Percentiles rank a stretch among this genome's conserved stretches.
Evolutionary conservation across 257 asterid species (phyloP).

Genomic region (Nicotiana benthamiana): DNA sequence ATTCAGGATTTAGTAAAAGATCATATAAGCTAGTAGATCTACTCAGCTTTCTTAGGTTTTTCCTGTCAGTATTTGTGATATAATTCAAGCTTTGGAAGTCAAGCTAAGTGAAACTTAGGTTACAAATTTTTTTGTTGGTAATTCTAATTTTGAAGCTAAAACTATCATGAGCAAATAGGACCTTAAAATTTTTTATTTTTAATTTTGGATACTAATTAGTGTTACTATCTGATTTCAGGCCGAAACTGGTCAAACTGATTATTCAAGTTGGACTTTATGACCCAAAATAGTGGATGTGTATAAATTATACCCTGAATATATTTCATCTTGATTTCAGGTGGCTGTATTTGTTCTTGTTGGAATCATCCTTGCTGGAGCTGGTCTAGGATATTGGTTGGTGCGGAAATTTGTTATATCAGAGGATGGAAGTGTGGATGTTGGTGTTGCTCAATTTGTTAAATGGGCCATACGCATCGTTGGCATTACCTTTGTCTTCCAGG

Average conservation of each 20-base stretch:
- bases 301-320: not conserved
- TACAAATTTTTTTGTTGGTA: not conserved
- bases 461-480: slow-evolving; percentile 80
- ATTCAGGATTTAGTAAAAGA: not conserved
- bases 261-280: not conserved
- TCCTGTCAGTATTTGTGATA: not conserved
- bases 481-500: slow-evolving; percentile 74
- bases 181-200: not conserved
- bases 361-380: slow-evolving; percentile 83
- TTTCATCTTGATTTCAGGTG: slow-evolving; percentile 37
- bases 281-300: not conserved
- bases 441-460: slow-evolving; percentile 79
- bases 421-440: slow-evolving; percentile 83
- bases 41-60: not conserved
- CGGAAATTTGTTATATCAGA: slow-evolving; percentile 70
- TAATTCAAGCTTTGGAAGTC: not conserved
- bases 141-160: not conserved
- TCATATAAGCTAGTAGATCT: not conserved
- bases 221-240: not conserved
- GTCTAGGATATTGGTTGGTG: slow-evolving; percentile 86
- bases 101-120: not conserved
- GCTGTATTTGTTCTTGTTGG: slow-evolving; percentile 64
- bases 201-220: not conserved
- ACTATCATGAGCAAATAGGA: not conserved
- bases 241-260: not conserved